phyloP scores from a whole-genome alignment of 2,329 filamentous ascomycete genomes.

The Epicoccum nigrum region DNA sequence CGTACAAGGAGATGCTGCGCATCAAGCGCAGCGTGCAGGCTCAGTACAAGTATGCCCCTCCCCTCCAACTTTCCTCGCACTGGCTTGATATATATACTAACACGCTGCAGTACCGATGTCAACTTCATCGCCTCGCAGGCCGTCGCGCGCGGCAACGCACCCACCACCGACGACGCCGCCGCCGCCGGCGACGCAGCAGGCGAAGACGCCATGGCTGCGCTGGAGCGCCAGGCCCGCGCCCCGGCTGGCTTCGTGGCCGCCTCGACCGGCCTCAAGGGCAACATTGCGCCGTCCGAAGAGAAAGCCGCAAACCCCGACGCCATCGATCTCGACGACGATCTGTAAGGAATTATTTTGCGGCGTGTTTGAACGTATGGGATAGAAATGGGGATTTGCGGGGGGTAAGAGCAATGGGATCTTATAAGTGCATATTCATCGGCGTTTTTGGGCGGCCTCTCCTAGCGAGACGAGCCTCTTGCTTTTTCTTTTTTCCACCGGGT shows the following conservation, averaged over 20 bases:
- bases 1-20: conserved; percentile 98
- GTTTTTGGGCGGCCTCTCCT: too few relatives aligned
- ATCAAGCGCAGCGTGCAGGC: conserved; percentile 98
- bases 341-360: too few relatives aligned
- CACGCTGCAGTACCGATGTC: conserved; percentile 75
- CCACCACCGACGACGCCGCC: conserved; percentile 68
- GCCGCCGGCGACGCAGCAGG: conserved; percentile 61
- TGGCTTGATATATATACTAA: conserved; percentile 43
- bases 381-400: too few relatives aligned
- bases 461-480: neutral
- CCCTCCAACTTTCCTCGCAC: too few relatives aligned
- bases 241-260: conserved; percentile 91
- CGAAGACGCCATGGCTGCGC: conserved; percentile 83
- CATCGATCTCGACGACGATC: conserved; percentile 73
- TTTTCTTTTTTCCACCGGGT: neutral
- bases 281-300: conserved; percentile 55
- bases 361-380: too few relatives aligned
- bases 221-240: conserved; percentile 87
- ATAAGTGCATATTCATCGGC: neutral
- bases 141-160: conserved; percentile 74
- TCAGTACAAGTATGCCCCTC: conserved; percentile 79
- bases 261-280: conserved; percentile 72
- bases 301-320: conserved; percentile 78
- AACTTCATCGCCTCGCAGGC: conserved; percentile 98
- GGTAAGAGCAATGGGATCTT: too few relatives aligned